phyloP scores from a whole-genome alignment of 768 basidiomycete genomes.

The Imleria badia region DNA sequence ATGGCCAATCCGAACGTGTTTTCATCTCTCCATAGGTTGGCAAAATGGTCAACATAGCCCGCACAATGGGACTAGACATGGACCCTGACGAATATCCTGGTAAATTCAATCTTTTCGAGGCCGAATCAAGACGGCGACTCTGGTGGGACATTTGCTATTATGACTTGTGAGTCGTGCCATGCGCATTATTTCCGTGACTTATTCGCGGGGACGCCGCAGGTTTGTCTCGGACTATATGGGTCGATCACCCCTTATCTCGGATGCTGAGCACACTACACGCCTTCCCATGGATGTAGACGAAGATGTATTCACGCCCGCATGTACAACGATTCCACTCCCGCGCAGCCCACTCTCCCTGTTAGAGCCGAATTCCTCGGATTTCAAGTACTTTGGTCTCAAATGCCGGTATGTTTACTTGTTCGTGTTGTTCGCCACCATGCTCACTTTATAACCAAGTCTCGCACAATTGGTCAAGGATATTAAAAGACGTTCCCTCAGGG shows the following conservation, averaged over 20 bases:
- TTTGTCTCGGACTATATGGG: conserved; percentile 70
- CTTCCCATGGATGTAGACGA: conserved; percentile 60
- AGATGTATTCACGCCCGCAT: conserved; percentile 47
- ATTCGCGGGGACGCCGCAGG: conserved; percentile 37
- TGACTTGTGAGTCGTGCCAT: conserved; percentile 59
- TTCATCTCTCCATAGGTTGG: conserved; percentile 45
- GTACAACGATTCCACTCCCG: conserved; percentile 44
- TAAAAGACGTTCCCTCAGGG: conserved; percentile 49
- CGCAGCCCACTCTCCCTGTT: conserved; percentile 23
- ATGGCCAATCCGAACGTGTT: conserved; percentile 13
- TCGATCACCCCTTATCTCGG: conserved; percentile 58
- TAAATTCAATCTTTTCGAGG: conserved; percentile 49
- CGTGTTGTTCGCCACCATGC: background rate
- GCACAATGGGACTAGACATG: conserved; percentile 58
- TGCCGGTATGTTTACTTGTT: conserved; percentile 49
- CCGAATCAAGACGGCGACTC: conserved; percentile 52
- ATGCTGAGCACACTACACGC: conserved; percentile 53
- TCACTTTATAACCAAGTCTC: conserved; percentile 40
- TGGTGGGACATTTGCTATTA: conserved; percentile 84
- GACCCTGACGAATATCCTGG: conserved; percentile 57
- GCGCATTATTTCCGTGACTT: background rate
- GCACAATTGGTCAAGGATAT: conserved; percentile 63
- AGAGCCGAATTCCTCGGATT: conserved; percentile 35
- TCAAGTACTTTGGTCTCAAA: conserved; percentile 53
- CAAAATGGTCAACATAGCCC: conserved; percentile 67